These are phyloP conservation scores for Diaporthe australafricana DNA, from an alignment of 2,329 filamentous ascomycete species.

Conservation along the genomic window DNA sequence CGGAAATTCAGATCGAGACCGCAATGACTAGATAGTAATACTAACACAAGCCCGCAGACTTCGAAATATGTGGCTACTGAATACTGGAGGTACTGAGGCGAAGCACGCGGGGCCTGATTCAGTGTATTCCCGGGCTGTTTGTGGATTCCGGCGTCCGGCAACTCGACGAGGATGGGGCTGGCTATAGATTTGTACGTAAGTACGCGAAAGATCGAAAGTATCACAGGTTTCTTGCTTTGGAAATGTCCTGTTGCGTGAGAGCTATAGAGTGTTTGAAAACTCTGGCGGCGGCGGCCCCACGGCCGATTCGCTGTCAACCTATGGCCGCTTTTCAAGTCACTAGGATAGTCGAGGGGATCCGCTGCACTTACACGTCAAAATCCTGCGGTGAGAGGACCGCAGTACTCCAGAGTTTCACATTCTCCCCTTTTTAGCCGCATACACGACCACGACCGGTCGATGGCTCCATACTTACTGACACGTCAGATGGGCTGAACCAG, in stretches of 20 bases:
- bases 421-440: slow-evolving; percentile 26
- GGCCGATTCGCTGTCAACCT: slow-evolving; percentile 23
- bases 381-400: slow-evolving; percentile 15
- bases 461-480: slow-evolving; percentile 21
- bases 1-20: no score
- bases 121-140: not conserved
- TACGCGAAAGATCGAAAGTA: not conserved
- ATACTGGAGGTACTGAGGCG: no score
- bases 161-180: not conserved
- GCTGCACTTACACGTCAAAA: slow-evolving; percentile 26
- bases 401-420: slow-evolving; percentile 16
- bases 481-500: slow-evolving; percentile 16
- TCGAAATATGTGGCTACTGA: no score
- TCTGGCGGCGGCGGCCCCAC: slow-evolving; percentile 20
- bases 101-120: not conserved
- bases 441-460: slow-evolving; percentile 16
- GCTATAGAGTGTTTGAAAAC: slow-evolving; percentile 15
- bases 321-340: slow-evolving; percentile 15
- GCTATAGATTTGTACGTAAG: slow-evolving; percentile 7
- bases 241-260: not conserved
- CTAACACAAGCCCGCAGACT: no score
- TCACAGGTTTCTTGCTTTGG: not conserved
- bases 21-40: no score
- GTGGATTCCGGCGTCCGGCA: not conserved
- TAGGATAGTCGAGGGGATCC: slow-evolving; percentile 22